Evolutionary conservation across 768 basidiomycete species (phyloP).

Genomic region (Leucocoprinus leucothites): DNA sequence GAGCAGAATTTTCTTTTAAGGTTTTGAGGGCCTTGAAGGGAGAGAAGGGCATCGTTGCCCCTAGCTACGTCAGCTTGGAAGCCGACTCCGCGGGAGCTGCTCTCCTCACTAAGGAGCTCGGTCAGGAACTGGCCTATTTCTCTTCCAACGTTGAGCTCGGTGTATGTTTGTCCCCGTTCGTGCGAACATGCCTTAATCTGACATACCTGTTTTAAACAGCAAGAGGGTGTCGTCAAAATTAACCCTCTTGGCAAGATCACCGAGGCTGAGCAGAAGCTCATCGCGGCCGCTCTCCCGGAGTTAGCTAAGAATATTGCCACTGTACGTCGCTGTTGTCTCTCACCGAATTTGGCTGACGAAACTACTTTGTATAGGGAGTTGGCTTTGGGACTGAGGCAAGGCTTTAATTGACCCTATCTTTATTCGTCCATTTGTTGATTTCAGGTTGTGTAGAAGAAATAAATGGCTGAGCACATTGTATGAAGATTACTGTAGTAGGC

Average conservation of each 20-base stretch:
- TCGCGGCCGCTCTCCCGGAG: constrained; percentile 82
- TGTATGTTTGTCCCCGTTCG: constrained; percentile 39
- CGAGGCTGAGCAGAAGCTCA: constrained; percentile 67
- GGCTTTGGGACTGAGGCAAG: constrained; percentile 32
- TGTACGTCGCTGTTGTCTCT: constrained; percentile 31
- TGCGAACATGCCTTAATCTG: constrained; percentile 4
- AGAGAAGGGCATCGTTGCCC: constrained; percentile 82
- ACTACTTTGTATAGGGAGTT: constrained; percentile 25
- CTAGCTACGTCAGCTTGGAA: constrained; percentile 78
- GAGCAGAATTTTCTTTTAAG: constrained; percentile 83
- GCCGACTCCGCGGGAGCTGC: constrained; percentile 70
- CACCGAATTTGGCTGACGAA: background rate
- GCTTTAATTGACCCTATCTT: constrained; percentile 9
- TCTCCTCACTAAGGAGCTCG: constrained; percentile 78
- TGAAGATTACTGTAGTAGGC: background rate
- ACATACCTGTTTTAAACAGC: constrained; percentile 35
- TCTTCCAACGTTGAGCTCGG: constrained; percentile 87
- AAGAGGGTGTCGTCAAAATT: constrained; percentile 81
- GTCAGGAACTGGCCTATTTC: constrained; percentile 79
- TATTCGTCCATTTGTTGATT: constrained; percentile 1
- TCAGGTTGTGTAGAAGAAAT: background rate
- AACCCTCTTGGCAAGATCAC: constrained; percentile 74
- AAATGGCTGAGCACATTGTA: background rate
- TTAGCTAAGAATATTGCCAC: constrained; percentile 69
- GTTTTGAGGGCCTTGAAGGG: constrained; percentile 83